Evolutionary conservation across 2,329 filamentous ascomycete genomes (phyloP), one percentile per base, ranked within the genome.

Genomic region (Trichoderma lentiforme): DNA sequence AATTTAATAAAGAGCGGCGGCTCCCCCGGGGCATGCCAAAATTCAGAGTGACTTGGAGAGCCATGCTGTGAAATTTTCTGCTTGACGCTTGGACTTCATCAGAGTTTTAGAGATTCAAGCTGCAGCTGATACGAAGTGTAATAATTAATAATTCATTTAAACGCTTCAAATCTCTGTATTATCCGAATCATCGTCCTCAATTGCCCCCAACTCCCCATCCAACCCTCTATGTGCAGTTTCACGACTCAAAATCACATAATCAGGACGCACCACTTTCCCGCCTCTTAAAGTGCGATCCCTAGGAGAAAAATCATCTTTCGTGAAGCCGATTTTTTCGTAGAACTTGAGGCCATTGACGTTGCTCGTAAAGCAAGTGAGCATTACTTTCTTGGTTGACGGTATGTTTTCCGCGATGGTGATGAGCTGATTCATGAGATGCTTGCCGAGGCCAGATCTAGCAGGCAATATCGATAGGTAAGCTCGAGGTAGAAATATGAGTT

Each of bases 281-380:
- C 83, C 84, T 6, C 89, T 82, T 72, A 92, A 79, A 71, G 82
- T 84, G 73, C 86, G 83, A 39, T 86, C 83, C 43, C 78, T 77
- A 0, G 89, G 90, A 15, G 89, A 90, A 63, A 84, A 86, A 9
- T 83, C 84, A 75, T 91, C 89, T 58, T 80, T 83, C 47, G 74
- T 80, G 76, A 88, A 91, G 0, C 91, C 91, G 14, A 89, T 79
- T 73, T 83, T 86, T 61, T 83, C 79, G 80, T 94, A 94, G 75
- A 93, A 91, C 3, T 75, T 77, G 53, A 87, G 81, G 0, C 87
- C 92, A 3, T 80, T 80, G 36, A 80, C 74, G 77, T 94, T 94
- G 73, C 84, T 84, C 66, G 86, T 80, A 77, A 93, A 94, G 77
- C 91, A 92, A 1, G 91, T 93, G 76, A 94, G 82, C 92, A 94